These are phyloP conservation scores for Picea sitchensis DNA, from an alignment of 75 land plant species.

Conservation along the genomic window DNA sequence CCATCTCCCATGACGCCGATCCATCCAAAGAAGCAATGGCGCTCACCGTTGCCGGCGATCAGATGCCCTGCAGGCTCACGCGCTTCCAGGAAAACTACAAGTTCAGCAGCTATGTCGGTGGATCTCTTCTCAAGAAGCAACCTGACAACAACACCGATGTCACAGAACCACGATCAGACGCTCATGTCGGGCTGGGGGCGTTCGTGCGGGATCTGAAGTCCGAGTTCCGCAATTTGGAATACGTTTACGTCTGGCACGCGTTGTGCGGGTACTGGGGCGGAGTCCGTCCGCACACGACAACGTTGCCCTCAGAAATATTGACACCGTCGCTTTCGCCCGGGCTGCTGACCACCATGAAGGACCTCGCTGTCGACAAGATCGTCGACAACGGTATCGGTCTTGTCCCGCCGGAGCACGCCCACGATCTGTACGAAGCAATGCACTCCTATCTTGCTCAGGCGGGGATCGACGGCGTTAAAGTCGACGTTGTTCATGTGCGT, in stretches of 20 bases:
- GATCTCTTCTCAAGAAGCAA: not conserved
- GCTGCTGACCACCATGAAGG: conserved; percentile 59
- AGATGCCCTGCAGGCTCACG: conserved; percentile 71
- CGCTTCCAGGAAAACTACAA: conserved; percentile 62
- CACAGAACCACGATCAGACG: too few species aligned
- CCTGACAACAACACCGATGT: not conserved
- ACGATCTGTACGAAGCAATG: conserved; percentile 50
- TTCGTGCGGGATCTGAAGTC: conserved; percentile 54
- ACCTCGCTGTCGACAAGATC: conserved; percentile 78
- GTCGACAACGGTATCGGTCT: conserved; percentile 57
- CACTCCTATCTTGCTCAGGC: conserved; percentile 47
- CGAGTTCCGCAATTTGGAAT: conserved; percentile 40
- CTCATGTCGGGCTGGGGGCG: conserved; percentile 43
- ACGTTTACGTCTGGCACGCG: conserved; percentile 86
- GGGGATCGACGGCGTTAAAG: conserved; percentile 77
- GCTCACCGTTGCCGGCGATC: conserved; percentile 52
- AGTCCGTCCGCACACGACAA: conserved; percentile 35
- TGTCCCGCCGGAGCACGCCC: conserved; percentile 54
- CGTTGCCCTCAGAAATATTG: conserved; percentile 37
- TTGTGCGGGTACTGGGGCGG: conserved; percentile 86
- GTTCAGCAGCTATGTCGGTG: conserved; percentile 45
- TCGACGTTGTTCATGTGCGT: conserved; percentile 81
- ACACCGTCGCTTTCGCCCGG: conserved; percentile 56
- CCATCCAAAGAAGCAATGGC: conserved; percentile 55
- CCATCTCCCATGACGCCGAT: conserved; percentile 52